These are phyloP conservation scores for Stagonosporopsis chrysanthemi DNA, from an alignment of 2,329 filamentous ascomycete species.

Conservation along the genomic window DNA sequence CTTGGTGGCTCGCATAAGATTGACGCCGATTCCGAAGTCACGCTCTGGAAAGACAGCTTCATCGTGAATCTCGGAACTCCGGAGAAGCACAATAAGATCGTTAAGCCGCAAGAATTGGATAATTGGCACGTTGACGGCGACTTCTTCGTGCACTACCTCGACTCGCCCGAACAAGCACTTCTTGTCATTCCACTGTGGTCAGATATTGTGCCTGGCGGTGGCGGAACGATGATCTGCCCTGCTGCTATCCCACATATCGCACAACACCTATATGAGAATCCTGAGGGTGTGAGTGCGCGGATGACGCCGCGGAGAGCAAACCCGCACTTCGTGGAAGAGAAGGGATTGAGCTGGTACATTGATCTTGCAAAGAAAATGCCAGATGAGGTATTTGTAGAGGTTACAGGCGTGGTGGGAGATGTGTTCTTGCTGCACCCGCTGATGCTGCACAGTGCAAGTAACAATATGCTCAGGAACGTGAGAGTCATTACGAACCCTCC, in stretches of 20 bases:
- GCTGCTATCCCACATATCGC: conserved; percentile 66
- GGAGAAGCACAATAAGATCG: conserved; percentile 57
- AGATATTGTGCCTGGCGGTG: conserved; percentile 66
- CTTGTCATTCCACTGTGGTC: conserved; percentile 73
- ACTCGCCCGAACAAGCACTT: conserved; percentile 72
- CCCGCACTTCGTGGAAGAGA: conserved; percentile 53
- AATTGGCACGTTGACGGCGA: conserved; percentile 76
- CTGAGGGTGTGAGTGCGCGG: conserved; percentile 70
- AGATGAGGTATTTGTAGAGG: conserved; percentile 61
- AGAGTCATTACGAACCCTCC: conserved; percentile 65
- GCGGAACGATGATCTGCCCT: conserved; percentile 71
- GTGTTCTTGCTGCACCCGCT: conserved; percentile 67
- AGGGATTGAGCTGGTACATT: conserved; percentile 57
- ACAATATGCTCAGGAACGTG: conserved; percentile 57
- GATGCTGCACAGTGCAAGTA: conserved; percentile 65
- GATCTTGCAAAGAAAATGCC: conserved; percentile 47
- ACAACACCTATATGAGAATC: conserved; percentile 64
- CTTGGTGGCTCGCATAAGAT: conserved; percentile 64
- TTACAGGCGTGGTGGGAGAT: conserved; percentile 62
- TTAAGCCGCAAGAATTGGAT: conserved; percentile 61
- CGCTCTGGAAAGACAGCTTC: conserved; percentile 71
- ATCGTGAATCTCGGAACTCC: conserved; percentile 73
- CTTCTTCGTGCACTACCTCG: conserved; percentile 76
- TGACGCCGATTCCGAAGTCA: conserved; percentile 48
- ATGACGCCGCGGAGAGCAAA: conserved; percentile 65